Evolutionary conservation across 192 early-diverging fungal species (phyloP), one percentile per base, ranked within the genome.

Genomic region (Jimgerdemannia lactiflua): DNA sequence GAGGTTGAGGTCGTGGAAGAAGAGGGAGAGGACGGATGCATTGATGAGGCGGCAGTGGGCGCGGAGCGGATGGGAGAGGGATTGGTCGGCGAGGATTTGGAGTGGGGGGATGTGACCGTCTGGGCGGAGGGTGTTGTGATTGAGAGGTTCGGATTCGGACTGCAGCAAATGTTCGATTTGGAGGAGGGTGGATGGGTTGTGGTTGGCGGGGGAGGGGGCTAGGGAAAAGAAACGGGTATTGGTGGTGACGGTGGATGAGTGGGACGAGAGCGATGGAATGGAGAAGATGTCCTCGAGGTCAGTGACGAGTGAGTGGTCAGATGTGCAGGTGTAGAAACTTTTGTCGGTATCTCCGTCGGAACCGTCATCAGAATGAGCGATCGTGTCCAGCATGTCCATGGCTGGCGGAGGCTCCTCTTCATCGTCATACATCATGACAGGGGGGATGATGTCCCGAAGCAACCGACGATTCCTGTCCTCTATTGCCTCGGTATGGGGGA

Each of bases 1-100:
- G 8, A 89, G 78, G 43, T 79, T 77, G 41, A 87, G 68, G 64
- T 84, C 82, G 39, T 83, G 77, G 43, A 89, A 79, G 42, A 87
- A 86, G 40, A 81, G 78, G 0, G 81, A 81, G 73, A 89, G 72
- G 9, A 85, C 82, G 65, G 80, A 87, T 7, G 81, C 77, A 44
- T 85, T 82, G 0, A 89, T 70, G 11, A 85, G 42, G 7, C 74
- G 82, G 3, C 76, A 74, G 7, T 77, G 73, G 9, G 59, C 43
- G 14, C 66, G 44, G n/a, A 86, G 75, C 1, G 85, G 74, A 49
- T 80, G 59, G 4, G 68, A 64, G 41, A 84, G 64, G 42, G 77
- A 78, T 14, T 75, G 68, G 9, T 71, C 68, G 7, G 74, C 76
- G 1, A 86, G 64, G 2, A 78, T 74, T 17, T 69, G 70, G 14